Evolutionary conservation across 257 asterid genomes (phyloP), one percentile per base, ranked within the genome.

Genomic region (Scutellaria galericulata): DNA sequence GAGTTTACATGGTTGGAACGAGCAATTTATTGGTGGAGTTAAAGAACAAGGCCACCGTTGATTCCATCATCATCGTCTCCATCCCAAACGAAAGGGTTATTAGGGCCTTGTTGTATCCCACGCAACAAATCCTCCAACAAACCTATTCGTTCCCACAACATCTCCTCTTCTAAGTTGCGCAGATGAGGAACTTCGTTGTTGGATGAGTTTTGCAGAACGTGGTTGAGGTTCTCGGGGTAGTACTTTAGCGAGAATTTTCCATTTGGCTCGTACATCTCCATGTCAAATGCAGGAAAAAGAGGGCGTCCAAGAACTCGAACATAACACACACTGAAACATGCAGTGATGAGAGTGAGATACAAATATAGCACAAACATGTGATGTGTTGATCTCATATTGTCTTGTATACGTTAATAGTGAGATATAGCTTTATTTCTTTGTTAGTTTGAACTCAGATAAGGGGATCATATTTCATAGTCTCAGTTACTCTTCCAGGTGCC

Each of bases 241-340:
- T 78, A 81, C 77, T 78, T 81, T 58, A 93, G 75, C 73, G 73
- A 59, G 45, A 87, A 60, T 41, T 83, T 75, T 9, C 92, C 90
- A 9, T 75, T 39, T 5, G 85, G 86, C 27, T 83, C 81, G 1
- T 80, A 42, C 12, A 75, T 55, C 65, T 88, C 84, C 13, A 77
- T 15, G 22, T 80, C 80, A 44, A 93, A 87, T 50, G 96, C 92
- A 15, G 94, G 94, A 52, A 65, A 80, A 45, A 87, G 82, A 2
- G 96, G 85, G 7, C 83, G 84, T 6, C 96, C 96, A 27, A 83
- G 47, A 59, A 79, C 90, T 52, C 89, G 83, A 54, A 91, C 90
- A 67, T 85, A 79, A 68, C 86, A 72, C 73, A 93, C 87, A 42
- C 97, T 93, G 89, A 84, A 80, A 9, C 37, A 31, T 31, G 37